Evolutionary conservation across 2,329 filamentous ascomycete genomes (phyloP).

Genomic region (Cercospora sp.): DNA sequence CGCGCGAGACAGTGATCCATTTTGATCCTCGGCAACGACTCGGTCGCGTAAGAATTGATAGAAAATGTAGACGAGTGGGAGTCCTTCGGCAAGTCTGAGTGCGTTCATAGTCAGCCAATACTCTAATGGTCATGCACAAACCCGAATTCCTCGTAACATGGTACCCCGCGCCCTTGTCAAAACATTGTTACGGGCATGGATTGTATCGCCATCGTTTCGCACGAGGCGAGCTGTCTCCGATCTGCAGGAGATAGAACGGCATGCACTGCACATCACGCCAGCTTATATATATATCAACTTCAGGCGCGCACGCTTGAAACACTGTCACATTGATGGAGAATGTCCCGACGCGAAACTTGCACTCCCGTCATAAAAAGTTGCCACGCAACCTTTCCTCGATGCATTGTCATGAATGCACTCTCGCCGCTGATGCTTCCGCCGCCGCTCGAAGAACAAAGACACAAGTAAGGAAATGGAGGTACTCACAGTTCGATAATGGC

Average conservation of each 20-base stretch:
- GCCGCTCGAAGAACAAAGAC: slow-evolving; percentile 5
- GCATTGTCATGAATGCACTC: background rate
- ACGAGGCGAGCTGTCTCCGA: background rate
- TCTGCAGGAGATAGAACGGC: background rate
- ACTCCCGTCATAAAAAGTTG: background rate
- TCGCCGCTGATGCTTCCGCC: background rate
- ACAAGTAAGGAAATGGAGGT: slow-evolving; percentile 13
- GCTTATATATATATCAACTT: background rate
- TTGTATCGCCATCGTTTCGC: background rate
- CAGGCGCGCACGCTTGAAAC: background rate
- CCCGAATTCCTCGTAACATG: background rate
- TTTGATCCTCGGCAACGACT: slow-evolving; percentile 48
- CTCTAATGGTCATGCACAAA: background rate
- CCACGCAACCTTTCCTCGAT: background rate
- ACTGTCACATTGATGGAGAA: background rate
- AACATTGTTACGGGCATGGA: background rate
- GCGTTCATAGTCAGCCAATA: slow-evolving; percentile 16
- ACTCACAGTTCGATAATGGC: slow-evolving; percentile 49
- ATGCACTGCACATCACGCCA: background rate
- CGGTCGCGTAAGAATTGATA: slow-evolving; percentile 54
- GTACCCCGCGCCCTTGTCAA: background rate
- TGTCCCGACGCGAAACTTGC: background rate
- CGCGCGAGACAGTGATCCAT: slow-evolving; percentile 44
- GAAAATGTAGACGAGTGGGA: slow-evolving; percentile 47
- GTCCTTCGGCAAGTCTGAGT: slow-evolving; percentile 34